Evolutionary conservation across 345 rosid species (phyloP).

Genomic region (Heritiera fomes): DNA sequence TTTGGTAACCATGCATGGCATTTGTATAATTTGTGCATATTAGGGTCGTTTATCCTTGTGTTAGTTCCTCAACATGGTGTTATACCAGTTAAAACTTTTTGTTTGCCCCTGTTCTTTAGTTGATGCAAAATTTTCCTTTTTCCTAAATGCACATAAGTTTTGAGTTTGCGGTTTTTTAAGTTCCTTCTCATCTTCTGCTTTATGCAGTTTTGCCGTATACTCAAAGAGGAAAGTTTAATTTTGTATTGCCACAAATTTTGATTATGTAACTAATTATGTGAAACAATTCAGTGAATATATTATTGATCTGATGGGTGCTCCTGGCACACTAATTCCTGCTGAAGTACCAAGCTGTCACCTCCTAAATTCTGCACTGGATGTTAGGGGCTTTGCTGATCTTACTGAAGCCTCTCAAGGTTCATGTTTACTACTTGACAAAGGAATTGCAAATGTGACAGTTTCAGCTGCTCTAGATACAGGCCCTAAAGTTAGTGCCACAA

Average conservation of each 20-base stretch:
- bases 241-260: constrained; percentile 20
- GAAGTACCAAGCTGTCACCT: constrained; percentile 82
- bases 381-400: constrained; percentile 47
- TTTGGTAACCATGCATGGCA: not conserved
- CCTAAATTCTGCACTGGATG: constrained; percentile 49
- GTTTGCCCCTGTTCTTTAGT: not conserved
- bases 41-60: not conserved
- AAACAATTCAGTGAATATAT: constrained; percentile 78
- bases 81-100: not conserved
- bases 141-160: not conserved
- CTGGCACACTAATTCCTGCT: constrained; percentile 83
- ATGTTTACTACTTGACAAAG: constrained; percentile 40
- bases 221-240: constrained; percentile 10
- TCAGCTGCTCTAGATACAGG: constrained; percentile 27
- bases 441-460: constrained; percentile 34
- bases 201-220: constrained; percentile 15
- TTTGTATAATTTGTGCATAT: constrained; percentile 2
- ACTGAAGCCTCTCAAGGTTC: constrained; percentile 36
- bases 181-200: not conserved
- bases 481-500: constrained; percentile 30
- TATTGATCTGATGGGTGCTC: constrained; percentile 98
- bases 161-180: not conserved
- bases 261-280: constrained; percentile 24
- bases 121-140: not conserved
- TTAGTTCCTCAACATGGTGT: not conserved